Percentiles rank a stretch among this genome's conserved stretches.
phyloP scores from a whole-genome alignment of 1,284 basidiomycete genomes.

The Apiotrichum sp. region DNA sequence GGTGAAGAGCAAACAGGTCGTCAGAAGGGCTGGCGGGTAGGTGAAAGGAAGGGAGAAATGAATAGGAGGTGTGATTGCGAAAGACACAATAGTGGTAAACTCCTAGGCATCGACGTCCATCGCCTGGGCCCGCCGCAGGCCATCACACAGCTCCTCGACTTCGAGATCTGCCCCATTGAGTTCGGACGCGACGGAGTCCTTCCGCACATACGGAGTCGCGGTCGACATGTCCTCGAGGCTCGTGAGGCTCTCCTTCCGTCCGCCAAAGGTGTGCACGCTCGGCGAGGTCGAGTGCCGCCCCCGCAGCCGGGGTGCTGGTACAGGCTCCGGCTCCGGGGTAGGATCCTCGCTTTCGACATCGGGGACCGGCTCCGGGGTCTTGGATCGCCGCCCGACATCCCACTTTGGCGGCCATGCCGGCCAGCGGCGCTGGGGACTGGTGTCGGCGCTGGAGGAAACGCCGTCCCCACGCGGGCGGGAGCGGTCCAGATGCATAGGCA shows the following conservation, averaged over 20 bases:
- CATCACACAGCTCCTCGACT: too few relatives aligned
- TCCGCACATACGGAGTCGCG: too few relatives aligned
- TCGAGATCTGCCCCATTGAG: too few relatives aligned
- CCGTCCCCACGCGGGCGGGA: not conserved
- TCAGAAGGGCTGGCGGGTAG: too few relatives aligned
- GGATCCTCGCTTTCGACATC: not conserved
- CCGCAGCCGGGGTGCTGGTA: not conserved
- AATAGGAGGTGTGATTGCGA: too few relatives aligned
- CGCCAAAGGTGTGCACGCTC: constrained; percentile 8
- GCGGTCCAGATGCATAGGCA: not conserved
- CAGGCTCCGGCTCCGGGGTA: too few relatives aligned
- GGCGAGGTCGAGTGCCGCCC: not conserved
- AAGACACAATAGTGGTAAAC: too few relatives aligned
- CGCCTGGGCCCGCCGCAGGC: too few relatives aligned
- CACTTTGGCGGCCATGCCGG: constrained; percentile 2
- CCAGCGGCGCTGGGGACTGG: not conserved
- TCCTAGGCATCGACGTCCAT: too few relatives aligned
- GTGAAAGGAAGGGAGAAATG: too few relatives aligned
- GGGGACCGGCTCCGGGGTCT: not conserved
- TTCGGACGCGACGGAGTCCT: too few relatives aligned
- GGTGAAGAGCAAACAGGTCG: too few relatives aligned
- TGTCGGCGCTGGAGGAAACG: not conserved
- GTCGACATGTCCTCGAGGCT: not conserved
- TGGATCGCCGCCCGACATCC: not conserved
- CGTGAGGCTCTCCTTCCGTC: not conserved